These are phyloP conservation scores for Hamamelis virginiana DNA, from an alignment of 164 flowering plant species.

Conservation along the genomic window DNA sequence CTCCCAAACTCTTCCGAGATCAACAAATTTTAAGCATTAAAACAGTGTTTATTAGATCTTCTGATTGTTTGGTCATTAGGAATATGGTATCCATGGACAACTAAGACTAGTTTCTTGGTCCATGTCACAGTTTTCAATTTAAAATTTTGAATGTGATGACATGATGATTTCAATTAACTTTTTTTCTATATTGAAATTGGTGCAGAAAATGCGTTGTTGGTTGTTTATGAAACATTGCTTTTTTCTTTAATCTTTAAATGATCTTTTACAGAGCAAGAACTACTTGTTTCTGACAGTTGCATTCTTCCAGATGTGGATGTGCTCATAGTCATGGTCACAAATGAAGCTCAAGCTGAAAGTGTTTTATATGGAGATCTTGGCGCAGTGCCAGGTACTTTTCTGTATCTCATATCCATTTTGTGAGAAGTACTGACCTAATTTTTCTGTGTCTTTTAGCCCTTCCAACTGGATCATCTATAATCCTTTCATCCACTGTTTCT, in stretches of 20 bases:
- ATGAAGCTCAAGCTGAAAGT: constrained; percentile 91
- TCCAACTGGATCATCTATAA: constrained; percentile 78
- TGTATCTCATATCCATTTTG: constrained; percentile 3
- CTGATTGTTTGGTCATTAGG: background rate
- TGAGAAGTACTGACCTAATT: constrained; percentile 5
- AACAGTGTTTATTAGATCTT: background rate
- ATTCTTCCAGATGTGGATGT: constrained; percentile 71
- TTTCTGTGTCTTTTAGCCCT: constrained; percentile 52
- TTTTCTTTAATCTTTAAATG: background rate
- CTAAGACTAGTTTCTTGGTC: background rate
- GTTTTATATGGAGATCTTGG: constrained; percentile 80
- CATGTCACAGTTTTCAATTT: background rate
- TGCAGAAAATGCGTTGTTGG: background rate
- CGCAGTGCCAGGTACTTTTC: constrained; percentile 67
- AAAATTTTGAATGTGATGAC: background rate
- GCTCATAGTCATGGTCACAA: constrained; percentile 89
- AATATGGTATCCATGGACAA: background rate
- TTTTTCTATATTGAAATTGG: background rate
- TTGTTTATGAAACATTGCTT: background rate
- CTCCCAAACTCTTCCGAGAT: background rate
- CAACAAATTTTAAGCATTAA: background rate
- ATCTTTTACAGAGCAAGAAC: background rate
- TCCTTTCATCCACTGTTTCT: constrained; percentile 94
- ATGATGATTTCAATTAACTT: background rate
- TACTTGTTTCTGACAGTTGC: constrained; percentile 10